These are phyloP conservation scores for Rhizopogon vulgaris DNA, from an alignment of 768 basidiomycete genomes.

Conservation along the genomic window DNA sequence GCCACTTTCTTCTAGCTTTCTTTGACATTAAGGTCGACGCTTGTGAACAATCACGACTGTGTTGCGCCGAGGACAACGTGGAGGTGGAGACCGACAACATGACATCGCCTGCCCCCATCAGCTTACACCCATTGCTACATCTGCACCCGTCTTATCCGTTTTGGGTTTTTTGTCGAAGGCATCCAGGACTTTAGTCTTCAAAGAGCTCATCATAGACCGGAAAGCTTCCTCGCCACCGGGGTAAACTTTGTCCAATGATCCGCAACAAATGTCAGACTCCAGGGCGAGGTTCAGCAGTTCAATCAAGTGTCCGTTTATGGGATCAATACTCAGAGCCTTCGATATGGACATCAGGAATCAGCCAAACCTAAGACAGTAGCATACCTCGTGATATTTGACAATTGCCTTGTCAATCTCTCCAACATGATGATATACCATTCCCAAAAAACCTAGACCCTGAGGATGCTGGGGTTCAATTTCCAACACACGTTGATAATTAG, in stretches of 20 bases:
- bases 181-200: conserved; percentile 19
- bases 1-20: neutral
- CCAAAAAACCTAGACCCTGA: conserved; percentile 79
- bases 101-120: conserved; percentile 8
- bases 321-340: conserved; percentile 75
- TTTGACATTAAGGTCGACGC: neutral
- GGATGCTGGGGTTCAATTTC: conserved; percentile 83
- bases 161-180: conserved; percentile 13
- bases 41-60: neutral
- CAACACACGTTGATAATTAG: conserved; percentile 72
- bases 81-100: neutral
- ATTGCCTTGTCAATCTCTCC: conserved; percentile 77
- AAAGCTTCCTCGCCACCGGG: conserved; percentile 30
- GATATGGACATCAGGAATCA: conserved; percentile 1
- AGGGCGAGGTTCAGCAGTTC: conserved; percentile 80
- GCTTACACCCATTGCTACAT: conserved; percentile 27
- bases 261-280: conserved; percentile 38
- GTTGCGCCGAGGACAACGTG: neutral
- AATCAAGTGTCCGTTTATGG: conserved; percentile 74
- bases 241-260: conserved; percentile 27
- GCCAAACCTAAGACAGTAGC: conserved; percentile 13
- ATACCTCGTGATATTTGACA: conserved; percentile 86
- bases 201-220: conserved; percentile 24
- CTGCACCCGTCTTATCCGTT: conserved; percentile 11
- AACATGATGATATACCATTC: conserved; percentile 79